These are phyloP conservation scores for Lipomyces anomalus DNA, from an alignment of 805 yeast species.

Conservation along the genomic window DNA sequence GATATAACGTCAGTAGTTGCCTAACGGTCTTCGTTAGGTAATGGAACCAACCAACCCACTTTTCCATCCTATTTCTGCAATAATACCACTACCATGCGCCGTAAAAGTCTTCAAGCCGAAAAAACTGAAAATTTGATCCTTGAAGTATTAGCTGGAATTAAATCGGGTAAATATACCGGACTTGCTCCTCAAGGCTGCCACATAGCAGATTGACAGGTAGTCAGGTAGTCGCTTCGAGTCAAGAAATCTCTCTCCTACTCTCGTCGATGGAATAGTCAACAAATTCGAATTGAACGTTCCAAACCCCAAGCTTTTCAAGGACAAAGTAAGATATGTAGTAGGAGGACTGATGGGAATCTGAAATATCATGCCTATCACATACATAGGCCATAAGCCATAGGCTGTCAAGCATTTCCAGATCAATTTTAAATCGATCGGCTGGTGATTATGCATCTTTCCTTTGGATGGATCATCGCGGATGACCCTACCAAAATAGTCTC, in stretches of 20 bases:
- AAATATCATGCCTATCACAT: slow-evolving; percentile 43
- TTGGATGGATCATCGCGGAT: slow-evolving; percentile 59
- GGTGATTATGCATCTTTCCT: slow-evolving; percentile 61
- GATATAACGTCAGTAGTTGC: too few species aligned
- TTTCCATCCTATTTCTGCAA: too few species aligned
- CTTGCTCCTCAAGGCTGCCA: slow-evolving; percentile 8
- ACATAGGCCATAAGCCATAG: slow-evolving; percentile 54
- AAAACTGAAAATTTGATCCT: slow-evolving; percentile 20
- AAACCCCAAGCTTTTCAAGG: slow-evolving; percentile 47
- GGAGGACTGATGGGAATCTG: slow-evolving; percentile 39
- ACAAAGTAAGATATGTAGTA: slow-evolving; percentile 44
- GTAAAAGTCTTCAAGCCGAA: too few species aligned
- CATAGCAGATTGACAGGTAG: slow-evolving; percentile 1
- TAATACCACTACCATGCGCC: too few species aligned
- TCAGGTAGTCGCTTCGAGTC: slow-evolving; percentile 7
- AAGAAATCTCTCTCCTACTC: too few species aligned
- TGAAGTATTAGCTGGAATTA: slow-evolving; percentile 29
- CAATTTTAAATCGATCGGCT: slow-evolving; percentile 42
- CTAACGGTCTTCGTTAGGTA: too few species aligned
- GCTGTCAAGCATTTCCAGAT: slow-evolving; percentile 42
- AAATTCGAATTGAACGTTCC: slow-evolving; percentile 48
- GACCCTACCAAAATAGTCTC: slow-evolving; percentile 52
- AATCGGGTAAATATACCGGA: slow-evolving; percentile 1
- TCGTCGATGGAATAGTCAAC: slow-evolving; percentile 45
- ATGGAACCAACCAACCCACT: too few species aligned